Percentiles rank a stretch among this genome's conserved stretches.
These are phyloP conservation scores for Aphanoascus verrucosus DNA, from an alignment of 2,329 filamentous ascomycete genomes.

Conservation along the genomic window DNA sequence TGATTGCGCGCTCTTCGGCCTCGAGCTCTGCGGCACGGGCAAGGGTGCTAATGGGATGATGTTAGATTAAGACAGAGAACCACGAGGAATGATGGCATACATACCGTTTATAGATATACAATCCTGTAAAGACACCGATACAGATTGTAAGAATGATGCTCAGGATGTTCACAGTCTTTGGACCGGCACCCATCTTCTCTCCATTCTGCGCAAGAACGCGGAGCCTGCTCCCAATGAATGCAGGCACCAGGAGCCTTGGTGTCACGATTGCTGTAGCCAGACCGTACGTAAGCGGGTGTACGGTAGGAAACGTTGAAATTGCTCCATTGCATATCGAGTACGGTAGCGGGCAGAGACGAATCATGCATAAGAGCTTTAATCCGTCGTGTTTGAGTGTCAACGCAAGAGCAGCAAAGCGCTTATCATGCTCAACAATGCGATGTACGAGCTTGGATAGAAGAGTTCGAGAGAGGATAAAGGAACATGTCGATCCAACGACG, in stretches of 20 bases:
- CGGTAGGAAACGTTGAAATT: constrained; percentile 82
- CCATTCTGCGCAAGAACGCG: constrained; percentile 72
- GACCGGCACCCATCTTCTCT: constrained; percentile 67
- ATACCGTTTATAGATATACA: constrained; percentile 66
- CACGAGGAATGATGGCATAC: constrained; percentile 9
- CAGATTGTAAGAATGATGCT: constrained; percentile 63
- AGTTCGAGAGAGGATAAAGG: constrained; percentile 71
- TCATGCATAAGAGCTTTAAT: constrained; percentile 77
- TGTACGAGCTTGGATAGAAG: constrained; percentile 70
- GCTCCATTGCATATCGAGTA: constrained; percentile 92
- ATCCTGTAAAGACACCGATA: constrained; percentile 65
- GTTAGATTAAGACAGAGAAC: background rate
- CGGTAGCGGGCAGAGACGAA: constrained; percentile 82
- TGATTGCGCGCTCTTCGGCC: constrained; percentile 35
- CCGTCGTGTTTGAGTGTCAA: constrained; percentile 86
- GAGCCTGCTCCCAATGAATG: constrained; percentile 81
- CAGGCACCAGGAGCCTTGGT: constrained; percentile 81
- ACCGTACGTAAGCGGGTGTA: constrained; percentile 64
- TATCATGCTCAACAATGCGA: constrained; percentile 68
- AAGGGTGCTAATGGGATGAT: constrained; percentile 30
- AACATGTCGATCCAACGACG: constrained; percentile 62
- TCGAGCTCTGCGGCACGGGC: constrained; percentile 41
- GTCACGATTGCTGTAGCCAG: constrained; percentile 70
- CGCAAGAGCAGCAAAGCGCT: constrained; percentile 75
- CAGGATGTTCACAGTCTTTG: constrained; percentile 72